Evolutionary conservation across 805 yeast species (phyloP), one percentile per base, ranked within the genome.

Genomic region (Candida palmyrensis): DNA sequence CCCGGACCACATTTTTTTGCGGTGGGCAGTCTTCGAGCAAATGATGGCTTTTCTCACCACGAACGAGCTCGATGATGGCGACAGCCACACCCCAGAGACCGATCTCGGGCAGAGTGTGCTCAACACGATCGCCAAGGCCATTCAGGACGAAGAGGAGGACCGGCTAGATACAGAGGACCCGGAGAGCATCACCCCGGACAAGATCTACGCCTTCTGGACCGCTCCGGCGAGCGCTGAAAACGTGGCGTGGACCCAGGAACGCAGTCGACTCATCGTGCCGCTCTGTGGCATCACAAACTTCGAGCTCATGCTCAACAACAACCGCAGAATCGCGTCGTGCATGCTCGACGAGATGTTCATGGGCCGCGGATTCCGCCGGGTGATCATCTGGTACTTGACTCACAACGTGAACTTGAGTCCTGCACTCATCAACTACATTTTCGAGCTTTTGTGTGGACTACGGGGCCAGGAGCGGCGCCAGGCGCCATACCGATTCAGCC

Each of bases 341-440:
- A 59, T 81, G 33, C 59, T 81, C 49, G 88, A 81, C 53, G 90
- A 83, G 53, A 58, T 83, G 66, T 59, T 82, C 34, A 80, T 82
- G 85, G 73, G 78, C 32, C 59, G 62, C 36, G 87, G 87, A 0
- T 71, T 67, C 43, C 66, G 89, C 44, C 55, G 86, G 19, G 73
- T 73, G 0, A 48, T 81, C 10, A 76, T 82, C 27, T 79, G 86
- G 85, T 76, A 73, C 40, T 52, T 82, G 14, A 77, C 87, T 1
- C 85, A 77, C 49, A 47, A 49, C 24, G 53, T 77, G 44, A 73
- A 77, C 33, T 52, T 79, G 13, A 74, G 74, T 19, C 71, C 72
- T 42, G 55, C 74, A 36, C 44, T 77, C 27, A 75, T 82, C 23
- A 77, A 77, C 43, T 82, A 80, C 50, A 66, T 80, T 12, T 79